Evolutionary conservation across 108 stramenopile species (phyloP).

Genomic region (Skeletonema potamos): DNA sequence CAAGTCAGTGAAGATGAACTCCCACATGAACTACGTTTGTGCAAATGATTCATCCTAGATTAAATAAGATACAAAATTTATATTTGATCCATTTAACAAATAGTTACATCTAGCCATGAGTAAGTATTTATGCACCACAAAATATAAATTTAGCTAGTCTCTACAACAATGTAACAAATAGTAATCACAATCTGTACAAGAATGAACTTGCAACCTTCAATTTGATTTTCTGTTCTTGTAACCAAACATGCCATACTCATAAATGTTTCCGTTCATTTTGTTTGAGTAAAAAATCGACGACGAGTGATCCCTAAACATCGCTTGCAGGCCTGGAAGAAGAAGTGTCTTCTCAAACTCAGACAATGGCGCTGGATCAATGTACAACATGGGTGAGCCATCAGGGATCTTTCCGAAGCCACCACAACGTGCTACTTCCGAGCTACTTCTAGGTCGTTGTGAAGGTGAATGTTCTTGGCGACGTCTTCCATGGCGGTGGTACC

Average conservation of each 20-base stretch:
- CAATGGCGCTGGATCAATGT: slow-evolving; percentile 76
- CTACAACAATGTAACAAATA: slow-evolving; percentile 1
- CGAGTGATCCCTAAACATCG: slow-evolving; percentile 71
- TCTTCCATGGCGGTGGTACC: slow-evolving; percentile 44
- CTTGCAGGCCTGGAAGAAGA: slow-evolving; percentile 74
- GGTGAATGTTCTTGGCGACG: slow-evolving; percentile 43
- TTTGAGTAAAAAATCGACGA: slow-evolving; percentile 25
- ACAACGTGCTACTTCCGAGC: not conserved
- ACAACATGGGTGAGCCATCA: slow-evolving; percentile 68
- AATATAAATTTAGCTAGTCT: not conserved
- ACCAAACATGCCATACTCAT: slow-evolving; percentile 43
- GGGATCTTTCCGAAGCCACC: slow-evolving; percentile 34
- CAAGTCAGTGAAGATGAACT: slow-evolving; percentile 18
- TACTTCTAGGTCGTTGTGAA: slow-evolving; percentile 15
- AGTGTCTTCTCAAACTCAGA: slow-evolving; percentile 74
- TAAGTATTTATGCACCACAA: not conserved
- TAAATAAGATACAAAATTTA: not conserved
- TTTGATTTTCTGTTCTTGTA: slow-evolving; percentile 5
- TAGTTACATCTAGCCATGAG: not conserved
- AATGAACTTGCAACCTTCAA: not conserved
- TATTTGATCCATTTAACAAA: not conserved
- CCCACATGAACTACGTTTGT: slow-evolving; percentile 13
- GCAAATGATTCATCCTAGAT: not conserved
- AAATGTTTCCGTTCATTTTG: slow-evolving; percentile 3
- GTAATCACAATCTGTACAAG: not conserved